A percentile compares a stretch with the other conserved stretches of the same genome.
Evolutionary conservation across 805 yeast species (phyloP).

Genomic region (Pichia cabralensis): DNA sequence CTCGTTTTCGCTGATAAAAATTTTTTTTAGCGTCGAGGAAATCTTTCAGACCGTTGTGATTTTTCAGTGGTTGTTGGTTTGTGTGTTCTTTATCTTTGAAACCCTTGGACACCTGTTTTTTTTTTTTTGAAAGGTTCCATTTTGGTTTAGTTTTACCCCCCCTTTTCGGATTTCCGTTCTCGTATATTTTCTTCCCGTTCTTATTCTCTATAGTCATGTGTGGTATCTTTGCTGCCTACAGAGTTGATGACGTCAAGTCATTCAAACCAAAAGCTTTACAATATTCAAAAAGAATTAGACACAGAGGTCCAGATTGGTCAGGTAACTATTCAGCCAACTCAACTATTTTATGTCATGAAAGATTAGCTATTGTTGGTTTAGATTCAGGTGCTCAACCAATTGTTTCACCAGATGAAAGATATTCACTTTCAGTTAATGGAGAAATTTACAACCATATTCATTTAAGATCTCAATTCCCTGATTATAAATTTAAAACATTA

Average conservation of each 20-base stretch:
- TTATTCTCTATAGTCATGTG: slow-evolving; percentile 54
- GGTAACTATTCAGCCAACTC: slow-evolving; percentile 75
- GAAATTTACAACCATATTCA: slow-evolving; percentile 96
- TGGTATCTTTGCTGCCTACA: slow-evolving; percentile 93
- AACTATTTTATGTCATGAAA: slow-evolving; percentile 87
- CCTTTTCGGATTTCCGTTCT: neutral
- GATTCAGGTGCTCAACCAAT: slow-evolving; percentile 99
- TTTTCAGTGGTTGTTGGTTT: neutral
- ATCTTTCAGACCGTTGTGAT: no score
- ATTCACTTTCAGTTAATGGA: slow-evolving; percentile 84
- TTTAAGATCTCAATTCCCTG: slow-evolving; percentile 64
- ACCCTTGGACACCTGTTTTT: no score
- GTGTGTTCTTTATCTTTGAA: no score
- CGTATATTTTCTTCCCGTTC: neutral
- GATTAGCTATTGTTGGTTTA: slow-evolving; percentile 94
- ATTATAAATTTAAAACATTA: slow-evolving; percentile 72
- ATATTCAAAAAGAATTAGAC: slow-evolving; percentile 87
- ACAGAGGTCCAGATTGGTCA: slow-evolving; percentile 99
- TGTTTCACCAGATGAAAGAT: slow-evolving; percentile 64
- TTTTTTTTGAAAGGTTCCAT: no score
- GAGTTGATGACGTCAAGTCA: slow-evolving; percentile 65
- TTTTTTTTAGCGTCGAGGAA: no score
- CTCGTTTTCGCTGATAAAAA: no score
- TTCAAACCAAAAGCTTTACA: slow-evolving; percentile 87
- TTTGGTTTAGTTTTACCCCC: neutral